Base-by-base conservation (phyloP, 257 asterid species). In the Lithospermum erythrorhizon region DNA sequence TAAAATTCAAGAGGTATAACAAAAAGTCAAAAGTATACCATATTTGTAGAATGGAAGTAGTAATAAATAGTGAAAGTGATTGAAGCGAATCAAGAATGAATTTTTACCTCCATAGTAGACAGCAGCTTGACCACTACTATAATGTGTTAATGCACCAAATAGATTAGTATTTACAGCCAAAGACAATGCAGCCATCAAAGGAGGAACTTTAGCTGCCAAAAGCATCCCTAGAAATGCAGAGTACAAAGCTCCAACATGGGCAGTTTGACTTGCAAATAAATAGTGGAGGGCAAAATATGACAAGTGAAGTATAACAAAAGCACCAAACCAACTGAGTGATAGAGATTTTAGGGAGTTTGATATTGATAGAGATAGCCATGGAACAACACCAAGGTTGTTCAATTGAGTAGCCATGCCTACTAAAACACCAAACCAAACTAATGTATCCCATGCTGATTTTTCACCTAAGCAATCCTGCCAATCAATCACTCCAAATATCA, bases 81-180 rank as follows among this genome's bases (percentile, higher is more conserved):
- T 45, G 16, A 67, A 32, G 68, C 25, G 49, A 52, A 47, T 13
- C 25, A 29, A 27, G 47, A 29, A 37, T 9, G 53, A 10, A 9
- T 32, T 7, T 48, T 37, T 78, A 87, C 97, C 95, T 71, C 91
- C 96, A 56, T 74, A 90, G 58, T 90, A 90, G n/a, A 90, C 73
- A n/a, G 94, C 98, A 58, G 96, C 87, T 69, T 90, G 98, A 49
- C 95, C 96, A 63, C 98, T 90, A 71, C 96, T 82, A 30, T 90
- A 90, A 73, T 90, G 97, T 30, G 94, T 87, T 21, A 90, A 57
- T 4, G 95, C 91, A 9, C 98, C 95, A 48, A 85, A 87, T 18
- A 90, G 89, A 71, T 85, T 87, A 0, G 95, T 82, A 58, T 73
- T 87, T 63, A 78, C 85, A 20, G 78, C 85, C 81, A 90, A 69